These are phyloP conservation scores for Gelatoporia subvermispora DNA, from an alignment of 768 basidiomycete genomes.

Conservation along the genomic window DNA sequence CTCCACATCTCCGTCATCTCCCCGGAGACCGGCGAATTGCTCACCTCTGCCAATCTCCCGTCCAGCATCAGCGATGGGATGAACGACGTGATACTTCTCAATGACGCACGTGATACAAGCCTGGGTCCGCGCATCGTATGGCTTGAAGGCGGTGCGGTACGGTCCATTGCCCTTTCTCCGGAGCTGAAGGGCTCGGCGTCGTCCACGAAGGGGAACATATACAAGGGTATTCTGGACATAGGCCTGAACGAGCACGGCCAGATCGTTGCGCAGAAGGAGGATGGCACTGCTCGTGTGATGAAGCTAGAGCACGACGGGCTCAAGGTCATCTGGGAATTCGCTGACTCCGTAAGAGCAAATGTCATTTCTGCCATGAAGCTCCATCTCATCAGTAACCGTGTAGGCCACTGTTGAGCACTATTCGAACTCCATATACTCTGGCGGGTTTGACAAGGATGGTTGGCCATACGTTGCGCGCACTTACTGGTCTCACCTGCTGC, in stretches of 20 bases:
- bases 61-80: constrained; percentile 38
- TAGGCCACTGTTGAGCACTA: constrained; percentile 39
- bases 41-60: constrained; percentile 47
- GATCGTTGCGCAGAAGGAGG: constrained; percentile 52
- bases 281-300: constrained; percentile 56
- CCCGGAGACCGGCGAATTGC: constrained; percentile 45
- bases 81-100: constrained; percentile 33
- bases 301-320: constrained; percentile 41
- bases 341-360: constrained; percentile 41
- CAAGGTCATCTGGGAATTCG: constrained; percentile 50
- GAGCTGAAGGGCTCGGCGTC: constrained; percentile 44
- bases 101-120: constrained; percentile 13
- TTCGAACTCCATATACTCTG: constrained; percentile 51
- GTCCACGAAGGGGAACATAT: constrained; percentile 38
- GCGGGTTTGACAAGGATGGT: constrained; percentile 47
- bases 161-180: constrained; percentile 47
- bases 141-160: constrained; percentile 49
- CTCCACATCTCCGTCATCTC: constrained; percentile 64
- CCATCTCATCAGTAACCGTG: not conserved
- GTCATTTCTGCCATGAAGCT: not conserved
- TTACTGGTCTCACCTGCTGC: constrained; percentile 56
- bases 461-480: constrained; percentile 55
- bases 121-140: constrained; percentile 39
- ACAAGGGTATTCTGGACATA: constrained; percentile 54
- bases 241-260: constrained; percentile 52